Base-by-base conservation (phyloP, 176 grass and related monocot species). In the Carex littledalei region DNA sequence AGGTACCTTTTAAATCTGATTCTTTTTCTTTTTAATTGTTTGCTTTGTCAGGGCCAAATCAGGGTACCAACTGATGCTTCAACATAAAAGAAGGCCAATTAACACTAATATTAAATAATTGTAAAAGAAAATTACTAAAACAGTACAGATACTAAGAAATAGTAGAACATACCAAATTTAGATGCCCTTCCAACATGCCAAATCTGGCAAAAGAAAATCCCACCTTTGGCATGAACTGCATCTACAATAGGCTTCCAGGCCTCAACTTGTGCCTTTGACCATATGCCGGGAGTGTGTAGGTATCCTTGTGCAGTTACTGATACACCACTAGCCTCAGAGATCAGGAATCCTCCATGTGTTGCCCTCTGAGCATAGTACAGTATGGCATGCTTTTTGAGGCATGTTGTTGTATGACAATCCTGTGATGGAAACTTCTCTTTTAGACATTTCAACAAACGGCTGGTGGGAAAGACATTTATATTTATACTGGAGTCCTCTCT, bases 121-220 rank as follows among this genome's bases (percentile, higher is more conserved):
- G 22, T 6, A 26, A 14, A 49, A 73, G 68, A 12, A 68, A 35
- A 17, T 8, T 17, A 68, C 65, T 35, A 3, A 68, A 16, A 17
- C 17, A 68, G 14, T 18, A 26, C 5, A 24, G 26, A 53, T 21
- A 76, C 8, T 39, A 81, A 57, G 18, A 59, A 16, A 10, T 6
- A 81, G 14, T 21, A 73, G 17, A 14, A 3, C 37, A 67, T 85
- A 95, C 91, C 80, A 75, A 79, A 88, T 64, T 90, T 87, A 53
- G 91, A 93, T 31, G 68, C 78, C 78, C 94, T 88, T 49, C 93
- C 91, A 8, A 81, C 87, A 65, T 94, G 93, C 93, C 88, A 92
- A 77, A 94, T 90, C 76, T 95, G 93, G 79, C 89, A 95, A 84
- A 95, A 95, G 87, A 93, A 93, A 77, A 83, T 63, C 4, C 85